These are phyloP conservation scores for Tylopilus intermedius DNA, from an alignment of 768 basidiomycete species.

Conservation along the genomic window DNA sequence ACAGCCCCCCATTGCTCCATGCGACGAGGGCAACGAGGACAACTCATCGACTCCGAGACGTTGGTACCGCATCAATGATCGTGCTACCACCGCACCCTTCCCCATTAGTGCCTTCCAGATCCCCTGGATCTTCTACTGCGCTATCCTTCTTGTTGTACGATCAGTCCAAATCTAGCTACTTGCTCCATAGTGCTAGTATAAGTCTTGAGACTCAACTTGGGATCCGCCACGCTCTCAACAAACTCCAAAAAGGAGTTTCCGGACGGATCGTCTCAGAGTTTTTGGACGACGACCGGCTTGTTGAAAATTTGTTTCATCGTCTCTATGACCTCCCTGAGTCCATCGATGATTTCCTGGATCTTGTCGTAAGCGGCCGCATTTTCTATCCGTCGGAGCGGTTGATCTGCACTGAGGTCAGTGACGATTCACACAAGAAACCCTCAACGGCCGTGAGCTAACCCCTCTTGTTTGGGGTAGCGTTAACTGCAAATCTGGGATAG, in stretches of 20 bases:
- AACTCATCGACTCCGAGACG: too few relatives aligned
- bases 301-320: constrained; percentile 38
- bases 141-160: constrained; percentile 42
- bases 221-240: constrained; percentile 77
- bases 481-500: constrained; percentile 83
- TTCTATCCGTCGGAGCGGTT: constrained; percentile 78
- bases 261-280: constrained; percentile 58
- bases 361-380: constrained; percentile 66
- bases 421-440: constrained; percentile 83
- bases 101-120: neutral
- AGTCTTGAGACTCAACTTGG: constrained; percentile 85
- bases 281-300: constrained; percentile 26
- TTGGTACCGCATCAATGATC: too few relatives aligned
- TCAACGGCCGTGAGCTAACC: constrained; percentile 96
- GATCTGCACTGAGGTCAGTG: constrained; percentile 73
- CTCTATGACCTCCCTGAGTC: constrained; percentile 59
- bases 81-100: too few relatives aligned
- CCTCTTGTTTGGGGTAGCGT: constrained; percentile 77
- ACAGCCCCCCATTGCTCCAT: too few relatives aligned
- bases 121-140: neutral
- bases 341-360: constrained; percentile 71
- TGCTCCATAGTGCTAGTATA: constrained; percentile 79
- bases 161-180: constrained; percentile 74
- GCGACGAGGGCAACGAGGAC: too few relatives aligned
- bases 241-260: constrained; percentile 98